phyloP scores from a whole-genome alignment of 495 filamentous ascomycete species.

The Chaetomium cochliodes region DNA sequence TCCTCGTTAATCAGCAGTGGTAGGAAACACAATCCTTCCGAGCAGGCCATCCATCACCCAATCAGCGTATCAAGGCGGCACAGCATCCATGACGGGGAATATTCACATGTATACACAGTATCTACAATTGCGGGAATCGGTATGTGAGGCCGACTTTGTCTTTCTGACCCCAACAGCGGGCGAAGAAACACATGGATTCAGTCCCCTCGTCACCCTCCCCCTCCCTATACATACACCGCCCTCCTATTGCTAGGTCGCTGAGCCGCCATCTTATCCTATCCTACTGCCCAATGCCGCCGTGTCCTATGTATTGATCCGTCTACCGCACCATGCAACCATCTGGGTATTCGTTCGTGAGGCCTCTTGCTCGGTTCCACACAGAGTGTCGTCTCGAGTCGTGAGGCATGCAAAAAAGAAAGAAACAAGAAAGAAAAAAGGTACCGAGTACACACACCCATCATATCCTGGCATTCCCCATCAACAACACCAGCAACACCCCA shows the following conservation, averaged over 20 bases:
- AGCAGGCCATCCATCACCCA: no score
- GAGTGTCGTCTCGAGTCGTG: background rate
- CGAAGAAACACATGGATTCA: background rate
- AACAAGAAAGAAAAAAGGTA: background rate
- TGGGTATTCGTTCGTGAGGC: background rate
- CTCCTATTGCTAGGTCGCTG: constrained; percentile 9
- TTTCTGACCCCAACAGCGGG: background rate
- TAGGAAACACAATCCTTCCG: no score
- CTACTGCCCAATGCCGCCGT: background rate
- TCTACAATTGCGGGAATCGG: no score
- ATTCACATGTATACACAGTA: no score
- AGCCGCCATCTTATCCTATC: background rate
- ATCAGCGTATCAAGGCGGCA: background rate
- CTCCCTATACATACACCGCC: no score
- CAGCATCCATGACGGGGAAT: background rate
- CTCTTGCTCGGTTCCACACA: background rate
- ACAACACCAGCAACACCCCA: constrained; percentile 51
- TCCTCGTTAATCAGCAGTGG: background rate
- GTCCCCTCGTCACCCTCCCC: background rate
- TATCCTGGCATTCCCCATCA: constrained; percentile 42
- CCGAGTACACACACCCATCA: constrained; percentile 24
- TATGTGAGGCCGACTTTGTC: no score
- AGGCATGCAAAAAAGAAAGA: background rate
- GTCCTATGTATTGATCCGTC: background rate
- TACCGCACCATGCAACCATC: background rate